Conservation (phyloP, 1,284 basidiomycete genomes). For the Agroathelia rolfsii region DNA sequence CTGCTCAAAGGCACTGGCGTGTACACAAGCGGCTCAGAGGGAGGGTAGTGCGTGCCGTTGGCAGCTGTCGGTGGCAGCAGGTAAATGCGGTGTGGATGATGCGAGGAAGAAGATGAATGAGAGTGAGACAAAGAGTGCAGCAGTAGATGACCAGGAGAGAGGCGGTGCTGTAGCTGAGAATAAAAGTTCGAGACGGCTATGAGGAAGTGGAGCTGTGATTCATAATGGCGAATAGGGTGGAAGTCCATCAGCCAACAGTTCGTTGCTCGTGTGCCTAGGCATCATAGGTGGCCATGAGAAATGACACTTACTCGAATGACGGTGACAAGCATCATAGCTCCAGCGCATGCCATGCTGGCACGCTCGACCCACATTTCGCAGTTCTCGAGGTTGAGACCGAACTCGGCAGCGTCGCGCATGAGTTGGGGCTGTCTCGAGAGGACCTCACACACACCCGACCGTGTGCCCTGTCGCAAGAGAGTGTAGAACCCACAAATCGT, state of each 20-base stretch:
- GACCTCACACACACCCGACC: constrained; percentile 59
- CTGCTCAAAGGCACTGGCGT: constrained; percentile 53
- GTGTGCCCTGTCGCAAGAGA: constrained; percentile 44
- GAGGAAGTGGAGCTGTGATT: constrained; percentile 56
- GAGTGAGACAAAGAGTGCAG: constrained; percentile 9
- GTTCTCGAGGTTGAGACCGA: constrained; percentile 65
- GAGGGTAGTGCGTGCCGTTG: constrained; percentile 10
- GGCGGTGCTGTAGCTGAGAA: constrained; percentile 36
- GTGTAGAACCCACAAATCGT: constrained; percentile 46
- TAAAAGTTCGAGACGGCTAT: constrained; percentile 59
- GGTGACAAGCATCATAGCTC: constrained; percentile 48
- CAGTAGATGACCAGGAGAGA: constrained; percentile 15
- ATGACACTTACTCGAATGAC: constrained; percentile 46
- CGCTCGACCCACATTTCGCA: constrained; percentile 70
- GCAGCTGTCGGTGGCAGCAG: constrained; percentile 34
- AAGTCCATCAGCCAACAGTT: constrained; percentile 1
- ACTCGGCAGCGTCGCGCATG: constrained; percentile 57
- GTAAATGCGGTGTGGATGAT: constrained; percentile 42
- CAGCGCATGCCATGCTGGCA: constrained; percentile 46
- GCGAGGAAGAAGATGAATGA: constrained; percentile 17
- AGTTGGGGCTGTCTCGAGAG: constrained; percentile 64
- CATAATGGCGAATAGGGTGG: constrained; percentile 7
- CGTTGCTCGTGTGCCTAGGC: constrained; percentile 2
- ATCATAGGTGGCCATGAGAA: constrained; percentile 6
- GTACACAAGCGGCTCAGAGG: constrained; percentile 37